Percentiles rank a stretch among this genome's conserved stretches.
Conservation (phyloP, 768 basidiomycete genomes). For the Auricularia auricula-judae region DNA sequence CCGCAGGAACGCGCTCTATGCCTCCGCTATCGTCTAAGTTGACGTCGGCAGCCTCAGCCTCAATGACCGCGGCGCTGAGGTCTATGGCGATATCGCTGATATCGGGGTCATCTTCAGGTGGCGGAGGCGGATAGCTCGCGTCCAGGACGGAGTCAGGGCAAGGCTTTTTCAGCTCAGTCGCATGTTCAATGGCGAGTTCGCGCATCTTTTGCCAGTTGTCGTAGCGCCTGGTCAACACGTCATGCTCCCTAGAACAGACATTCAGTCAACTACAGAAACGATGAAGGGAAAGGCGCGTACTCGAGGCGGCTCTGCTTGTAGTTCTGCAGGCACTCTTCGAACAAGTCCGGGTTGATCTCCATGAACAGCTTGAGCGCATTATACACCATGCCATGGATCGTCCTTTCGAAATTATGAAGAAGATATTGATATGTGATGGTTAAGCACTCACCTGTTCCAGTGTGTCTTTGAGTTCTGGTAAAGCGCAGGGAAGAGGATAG, state of each 20-base stretch:
- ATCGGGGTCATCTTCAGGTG: constrained; percentile 70
- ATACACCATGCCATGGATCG: constrained; percentile 98
- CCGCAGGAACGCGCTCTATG: constrained; percentile 83
- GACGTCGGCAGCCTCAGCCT: constrained; percentile 47
- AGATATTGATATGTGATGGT: constrained; percentile 3
- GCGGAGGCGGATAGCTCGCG: constrained; percentile 66
- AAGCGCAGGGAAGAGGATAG: constrained; percentile 93
- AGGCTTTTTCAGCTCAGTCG: constrained; percentile 60
- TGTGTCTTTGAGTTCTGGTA: constrained; percentile 95
- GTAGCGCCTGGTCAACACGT: constrained; percentile 74
- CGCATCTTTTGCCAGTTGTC: constrained; percentile 84
- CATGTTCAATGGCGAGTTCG: constrained; percentile 62
- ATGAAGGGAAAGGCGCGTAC: constrained; percentile 35
- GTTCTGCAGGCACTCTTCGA: constrained; percentile 86
- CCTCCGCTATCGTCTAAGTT: constrained; percentile 61
- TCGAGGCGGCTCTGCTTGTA: constrained; percentile 81
- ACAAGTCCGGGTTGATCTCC: constrained; percentile 96
- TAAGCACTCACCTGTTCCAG: constrained; percentile 81
- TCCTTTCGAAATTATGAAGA: constrained; percentile 36
- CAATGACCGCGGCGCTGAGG: constrained; percentile 72
- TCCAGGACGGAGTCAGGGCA: constrained; percentile 54
- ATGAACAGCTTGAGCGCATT: constrained; percentile 97
- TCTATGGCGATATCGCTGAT: constrained; percentile 86
- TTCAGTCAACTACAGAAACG: neutral
- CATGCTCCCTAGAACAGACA: constrained; percentile 58